Base-by-base conservation (phyloP, 139 green algal genomes). In the Trebouxia sp. region DNA sequence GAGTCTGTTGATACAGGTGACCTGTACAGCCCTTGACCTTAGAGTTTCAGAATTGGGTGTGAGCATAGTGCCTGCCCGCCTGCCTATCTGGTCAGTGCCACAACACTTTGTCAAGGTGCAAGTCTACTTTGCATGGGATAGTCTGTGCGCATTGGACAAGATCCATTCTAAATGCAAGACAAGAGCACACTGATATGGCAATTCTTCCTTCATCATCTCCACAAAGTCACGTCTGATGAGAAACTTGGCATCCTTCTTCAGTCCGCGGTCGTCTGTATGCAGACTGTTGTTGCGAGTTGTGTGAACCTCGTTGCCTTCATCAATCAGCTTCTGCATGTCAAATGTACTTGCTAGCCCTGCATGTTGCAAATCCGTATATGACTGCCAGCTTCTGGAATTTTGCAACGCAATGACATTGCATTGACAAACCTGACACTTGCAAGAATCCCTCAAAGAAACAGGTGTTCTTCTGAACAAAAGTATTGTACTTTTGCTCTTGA, bases 131-230 rank as follows among this genome's bases (percentile, higher is more conserved):
- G 72, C 43, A 66, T 50, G 42, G 15, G 26, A 80, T 0, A 80
- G 47, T 41, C n/a, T 39, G 30, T 69, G 28, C 30, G n/a, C 56
- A 39, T 67, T 42, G 1, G 32, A 79, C 58, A 69, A 69, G 20
- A 69, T 69, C 58, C 58, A 69, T 20, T 69, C 1, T 15, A 69
- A 3, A 12, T 69, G 28, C 30, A 42, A n/a, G 58, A 69, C 58
- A 42, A 69, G 30, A 42, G 58, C 58, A 20, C 58, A 69, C 9
- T 69, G 58, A 20, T 42, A 69, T 42, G 58, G 58, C 58, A 69
- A 42, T 5, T 69, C 58, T 42, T 69, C 58, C 58, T 69, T 69
- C 58, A 69, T 69, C 58, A 42, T 42, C 9, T 69, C 58, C 58
- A 69, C 58, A 69, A 42, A 42, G 20, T 15, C 58, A 69, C 58